These are phyloP conservation scores for Mycena leptocephala DNA, from an alignment of 768 basidiomycete genomes.

Conservation along the genomic window DNA sequence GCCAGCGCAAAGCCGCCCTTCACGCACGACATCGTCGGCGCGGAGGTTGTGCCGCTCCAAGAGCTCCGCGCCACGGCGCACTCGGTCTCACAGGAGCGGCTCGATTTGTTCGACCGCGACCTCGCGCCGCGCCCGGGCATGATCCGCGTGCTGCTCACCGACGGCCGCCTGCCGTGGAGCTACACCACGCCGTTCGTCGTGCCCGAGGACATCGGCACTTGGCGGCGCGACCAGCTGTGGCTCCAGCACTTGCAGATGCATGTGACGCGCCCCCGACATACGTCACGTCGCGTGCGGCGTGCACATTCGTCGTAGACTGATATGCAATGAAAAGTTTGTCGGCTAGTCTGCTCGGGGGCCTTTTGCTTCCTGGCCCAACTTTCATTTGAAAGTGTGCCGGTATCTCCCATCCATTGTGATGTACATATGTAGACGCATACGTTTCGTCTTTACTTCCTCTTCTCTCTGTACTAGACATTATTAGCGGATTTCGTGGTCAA, in stretches of 20 bases:
- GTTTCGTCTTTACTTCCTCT: background rate
- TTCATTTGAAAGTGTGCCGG: background rate
- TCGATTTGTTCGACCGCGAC: slow-evolving; percentile 2
- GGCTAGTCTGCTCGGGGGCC: background rate
- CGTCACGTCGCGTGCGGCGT: background rate
- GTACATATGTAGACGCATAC: background rate
- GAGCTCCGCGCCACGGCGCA: background rate
- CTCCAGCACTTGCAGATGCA: slow-evolving; percentile 10
- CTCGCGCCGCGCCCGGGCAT: slow-evolving; percentile 13
- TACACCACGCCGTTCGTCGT: slow-evolving; percentile 18
- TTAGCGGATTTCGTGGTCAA: background rate
- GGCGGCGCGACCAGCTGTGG: slow-evolving; percentile 1
- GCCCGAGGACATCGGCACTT: background rate
- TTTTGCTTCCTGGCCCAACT: background rate
- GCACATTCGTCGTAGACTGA: background rate
- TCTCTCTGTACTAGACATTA: background rate
- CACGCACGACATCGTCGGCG: slow-evolving; percentile 15
- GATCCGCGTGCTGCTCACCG: slow-evolving; percentile 13
- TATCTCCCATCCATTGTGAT: background rate
- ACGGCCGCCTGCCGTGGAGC: slow-evolving; percentile 13
- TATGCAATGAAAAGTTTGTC: background rate
- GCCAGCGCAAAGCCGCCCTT: background rate
- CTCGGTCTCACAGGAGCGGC: background rate
- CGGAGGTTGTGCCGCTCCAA: background rate
- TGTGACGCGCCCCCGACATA: slow-evolving; percentile 5